These are phyloP conservation scores for Stentor coeruleus DNA, from an alignment of 73 alveolate genomes.

Conservation along the genomic window DNA sequence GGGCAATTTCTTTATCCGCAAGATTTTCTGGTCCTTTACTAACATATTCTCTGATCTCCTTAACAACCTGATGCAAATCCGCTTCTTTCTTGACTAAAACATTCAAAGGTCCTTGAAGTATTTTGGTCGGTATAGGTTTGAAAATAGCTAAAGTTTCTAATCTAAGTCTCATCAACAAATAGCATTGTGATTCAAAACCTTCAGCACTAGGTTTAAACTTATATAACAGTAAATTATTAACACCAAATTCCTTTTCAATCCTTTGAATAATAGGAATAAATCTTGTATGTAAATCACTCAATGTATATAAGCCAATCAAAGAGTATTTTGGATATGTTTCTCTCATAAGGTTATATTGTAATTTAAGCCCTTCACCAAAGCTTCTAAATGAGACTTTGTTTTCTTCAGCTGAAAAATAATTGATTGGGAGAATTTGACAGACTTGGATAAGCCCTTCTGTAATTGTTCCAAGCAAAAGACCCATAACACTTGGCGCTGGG, in stretches of 20 bases:
- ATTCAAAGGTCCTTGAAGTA: not conserved
- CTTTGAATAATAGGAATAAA: not conserved
- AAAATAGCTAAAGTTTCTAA: not conserved
- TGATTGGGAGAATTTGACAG: not conserved
- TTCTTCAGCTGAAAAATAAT: not conserved
- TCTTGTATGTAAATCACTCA: not conserved
- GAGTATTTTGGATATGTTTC: constrained; percentile 24
- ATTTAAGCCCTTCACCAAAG: constrained; percentile 5
- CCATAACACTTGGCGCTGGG: not conserved
- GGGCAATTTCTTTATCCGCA: not conserved
- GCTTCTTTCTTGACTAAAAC: constrained; percentile 1
- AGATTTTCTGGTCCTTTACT: not conserved
- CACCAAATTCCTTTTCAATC: not conserved
- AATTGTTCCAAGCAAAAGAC: not conserved
- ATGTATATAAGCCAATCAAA: not conserved
- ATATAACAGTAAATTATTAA: not conserved
- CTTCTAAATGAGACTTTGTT: not conserved
- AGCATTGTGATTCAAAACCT: constrained; percentile 12
- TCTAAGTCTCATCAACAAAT: not conserved
- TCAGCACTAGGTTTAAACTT: not conserved
- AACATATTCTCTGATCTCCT: not conserved
- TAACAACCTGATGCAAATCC: not conserved
- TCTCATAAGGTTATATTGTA: not conserved
- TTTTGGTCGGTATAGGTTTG: constrained; percentile 8
- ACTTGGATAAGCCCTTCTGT: constrained; percentile 17